Evolutionary conservation across 495 filamentous ascomycete species (phyloP), one percentile per base, ranked within the genome.

Genomic region (Aspergillus mulundensis): DNA sequence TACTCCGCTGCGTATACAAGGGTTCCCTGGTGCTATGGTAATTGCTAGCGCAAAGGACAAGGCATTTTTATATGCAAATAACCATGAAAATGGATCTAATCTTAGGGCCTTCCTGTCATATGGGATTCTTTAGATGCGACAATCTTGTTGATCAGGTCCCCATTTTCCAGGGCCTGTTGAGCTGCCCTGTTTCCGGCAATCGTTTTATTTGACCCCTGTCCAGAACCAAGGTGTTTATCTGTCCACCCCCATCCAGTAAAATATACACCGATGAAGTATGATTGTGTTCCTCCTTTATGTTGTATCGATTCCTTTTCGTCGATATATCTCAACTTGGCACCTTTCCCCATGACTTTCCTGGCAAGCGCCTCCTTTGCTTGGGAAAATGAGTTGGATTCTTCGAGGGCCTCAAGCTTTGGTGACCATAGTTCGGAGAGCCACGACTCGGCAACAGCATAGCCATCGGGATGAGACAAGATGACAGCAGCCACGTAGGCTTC

Each of bases 401-500:
- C 68, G 18, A 76, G 50, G 18, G 63, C 58, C 10, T 63, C 57
- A 10, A 77, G 59, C 28, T 68, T 66, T n/a, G 73, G 71, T 28
- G 75, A 74, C 90, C 90, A 96, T 1, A 95, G 66, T 10, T 71
- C 67, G 43, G 79, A 81, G 45, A 96, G 66, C 89, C 90, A 96
- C 21, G 77, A 59, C 50, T 85, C 77, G 7, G 76, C 85, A 15
- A 73, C 74, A 48, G 64, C 56, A 47, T 87, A 79, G 7, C 90
- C 90, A 40, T 81, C 61, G 11, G 82, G 71, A 62, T 88, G 77
- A 12, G 84, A 84, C 8, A 90, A 69, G 42, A 95, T 78, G 21
- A 89, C 66, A 12, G 88, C 91, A 18, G 89, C 91, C 10, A 91
- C 81, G 66, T 93, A 95, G 1, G 91, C 86, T 69, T 96, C 91